phyloP scores from a whole-genome alignment of 305 asterid species.

The Stenogyne calaminthoides region DNA sequence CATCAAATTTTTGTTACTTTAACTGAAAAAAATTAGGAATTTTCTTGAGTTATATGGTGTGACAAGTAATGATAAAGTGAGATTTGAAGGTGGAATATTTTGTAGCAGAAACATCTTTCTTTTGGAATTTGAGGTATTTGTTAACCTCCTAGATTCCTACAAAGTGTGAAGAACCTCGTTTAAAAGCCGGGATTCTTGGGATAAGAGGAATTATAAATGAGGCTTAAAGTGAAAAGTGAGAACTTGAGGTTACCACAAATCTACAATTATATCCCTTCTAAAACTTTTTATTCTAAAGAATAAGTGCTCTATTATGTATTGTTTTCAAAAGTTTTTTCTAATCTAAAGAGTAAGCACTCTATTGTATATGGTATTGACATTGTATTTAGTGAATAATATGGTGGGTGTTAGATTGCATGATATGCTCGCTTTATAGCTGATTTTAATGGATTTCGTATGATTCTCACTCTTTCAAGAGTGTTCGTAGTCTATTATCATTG shows the following conservation, averaged over 20 bases:
- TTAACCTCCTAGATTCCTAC: conserved; percentile 36
- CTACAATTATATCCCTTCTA: conserved; percentile 4
- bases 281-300: background rate
- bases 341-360: background rate
- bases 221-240: conserved; percentile 27
- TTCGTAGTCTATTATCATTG: too few relatives aligned
- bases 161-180: conserved; percentile 32
- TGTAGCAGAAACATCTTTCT: conserved; percentile 26
- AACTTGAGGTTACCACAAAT: conserved; percentile 21
- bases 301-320: background rate
- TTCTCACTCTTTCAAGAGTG: too few relatives aligned
- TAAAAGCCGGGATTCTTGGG: conserved; percentile 48
- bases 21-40: conserved; percentile 24
- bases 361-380: background rate
- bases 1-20: conserved; percentile 35
- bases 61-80: background rate
- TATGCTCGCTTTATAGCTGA: too few relatives aligned
- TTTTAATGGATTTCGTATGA: too few relatives aligned
- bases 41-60: conserved; percentile 15
- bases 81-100: conserved; percentile 34
- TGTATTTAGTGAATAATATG: too few relatives aligned
- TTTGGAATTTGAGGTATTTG: conserved; percentile 32
- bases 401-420: too few relatives aligned
- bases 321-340: background rate
- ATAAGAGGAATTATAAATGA: conserved; percentile 28